Percentiles rank a stretch among this genome's conserved stretches.
Conservation (phyloP, 2,329 filamentous ascomycete genomes). For the Cephalotrichum gorgonifer region DNA sequence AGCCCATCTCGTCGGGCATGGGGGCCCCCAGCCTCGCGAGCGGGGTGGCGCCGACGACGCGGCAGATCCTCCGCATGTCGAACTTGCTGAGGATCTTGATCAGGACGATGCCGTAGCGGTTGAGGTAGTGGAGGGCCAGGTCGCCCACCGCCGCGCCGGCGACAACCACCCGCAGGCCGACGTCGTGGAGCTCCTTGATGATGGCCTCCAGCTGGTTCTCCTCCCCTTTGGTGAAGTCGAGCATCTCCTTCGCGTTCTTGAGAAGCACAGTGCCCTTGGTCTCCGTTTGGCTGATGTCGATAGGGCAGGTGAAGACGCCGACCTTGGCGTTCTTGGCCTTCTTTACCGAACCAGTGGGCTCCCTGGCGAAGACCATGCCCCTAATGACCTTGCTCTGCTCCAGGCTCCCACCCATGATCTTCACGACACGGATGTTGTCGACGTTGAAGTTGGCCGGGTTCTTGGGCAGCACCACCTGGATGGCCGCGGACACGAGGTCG, state of each 20-base stretch:
- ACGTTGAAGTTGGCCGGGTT: slow-evolving; percentile 96
- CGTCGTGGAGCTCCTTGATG: slow-evolving; percentile 94
- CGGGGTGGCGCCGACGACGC: slow-evolving; percentile 93
- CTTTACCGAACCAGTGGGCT: slow-evolving; percentile 87
- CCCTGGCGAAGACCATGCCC: slow-evolving; percentile 96
- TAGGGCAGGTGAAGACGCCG: slow-evolving; percentile 89
- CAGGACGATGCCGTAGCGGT: slow-evolving; percentile 90
- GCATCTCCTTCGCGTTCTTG: slow-evolving; percentile 97
- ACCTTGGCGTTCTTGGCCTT: slow-evolving; percentile 91
- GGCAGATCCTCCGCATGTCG: slow-evolving; percentile 86
- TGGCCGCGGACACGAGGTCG: slow-evolving; percentile 73
- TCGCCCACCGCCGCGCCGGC: slow-evolving; percentile 92
- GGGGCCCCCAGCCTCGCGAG: slow-evolving; percentile 89
- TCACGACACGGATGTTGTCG: slow-evolving; percentile 96
- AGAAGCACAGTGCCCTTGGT: slow-evolving; percentile 96
- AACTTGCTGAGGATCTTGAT: slow-evolving; percentile 98
- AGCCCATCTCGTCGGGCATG: slow-evolving; percentile 99
- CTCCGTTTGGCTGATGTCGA: slow-evolving; percentile 93
- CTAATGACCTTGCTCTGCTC: slow-evolving; percentile 91
- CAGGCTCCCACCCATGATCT: slow-evolving; percentile 96
- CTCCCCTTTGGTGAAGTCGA: slow-evolving; percentile 96
- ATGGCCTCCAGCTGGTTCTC: slow-evolving; percentile 81
- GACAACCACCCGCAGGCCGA: slow-evolving; percentile 81
- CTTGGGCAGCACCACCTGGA: slow-evolving; percentile 85
- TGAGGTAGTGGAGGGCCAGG: slow-evolving; percentile 92